A percentile compares a stretch with the other conserved stretches of the same genome.
These are phyloP conservation scores for Batkoa obscura DNA, from an alignment of 371 early-diverging fungal genomes.

Conservation along the genomic window DNA sequence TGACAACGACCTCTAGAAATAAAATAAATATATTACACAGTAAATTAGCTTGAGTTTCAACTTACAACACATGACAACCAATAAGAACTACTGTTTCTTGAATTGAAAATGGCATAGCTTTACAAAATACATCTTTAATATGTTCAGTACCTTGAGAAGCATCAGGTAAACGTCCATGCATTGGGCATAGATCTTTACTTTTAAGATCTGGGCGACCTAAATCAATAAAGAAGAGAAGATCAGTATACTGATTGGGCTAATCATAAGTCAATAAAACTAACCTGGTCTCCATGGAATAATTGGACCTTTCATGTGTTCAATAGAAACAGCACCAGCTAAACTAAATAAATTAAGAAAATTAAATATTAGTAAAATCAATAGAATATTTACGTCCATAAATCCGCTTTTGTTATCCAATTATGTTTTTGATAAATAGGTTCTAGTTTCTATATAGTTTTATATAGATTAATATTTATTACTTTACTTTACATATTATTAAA, in stretches of 20 bases:
- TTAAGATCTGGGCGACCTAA: constrained; percentile 13
- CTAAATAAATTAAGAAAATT: constrained; percentile 56
- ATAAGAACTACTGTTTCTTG: constrained; percentile 83
- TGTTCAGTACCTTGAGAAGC: constrained; percentile 54
- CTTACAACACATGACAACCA: constrained; percentile 69
- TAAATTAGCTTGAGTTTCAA: neutral
- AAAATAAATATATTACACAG: too few relatives aligned
- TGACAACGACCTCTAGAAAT: constrained; percentile 63
- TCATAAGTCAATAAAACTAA: constrained; percentile 32
- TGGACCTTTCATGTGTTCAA: constrained; percentile 81
- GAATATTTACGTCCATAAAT: constrained; percentile 1
- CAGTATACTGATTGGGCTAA: too few relatives aligned
- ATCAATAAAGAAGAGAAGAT: neutral
- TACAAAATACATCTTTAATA: constrained; percentile 66
- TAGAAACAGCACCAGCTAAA: constrained; percentile 72
- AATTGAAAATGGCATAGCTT: constrained; percentile 81
- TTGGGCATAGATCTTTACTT: constrained; percentile 25
- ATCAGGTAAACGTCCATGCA: constrained; percentile 86
- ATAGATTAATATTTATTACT: too few relatives aligned
- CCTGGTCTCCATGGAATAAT: constrained; percentile 76
- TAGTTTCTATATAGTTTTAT: neutral
- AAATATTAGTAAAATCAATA: neutral
- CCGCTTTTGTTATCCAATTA: constrained; percentile 4
- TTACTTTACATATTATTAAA: constrained; percentile 37
- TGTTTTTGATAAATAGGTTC: constrained; percentile 2